Base-by-base conservation (phyloP, 129 eudicot genomes). In the Ambrosia artemisiifolia region DNA sequence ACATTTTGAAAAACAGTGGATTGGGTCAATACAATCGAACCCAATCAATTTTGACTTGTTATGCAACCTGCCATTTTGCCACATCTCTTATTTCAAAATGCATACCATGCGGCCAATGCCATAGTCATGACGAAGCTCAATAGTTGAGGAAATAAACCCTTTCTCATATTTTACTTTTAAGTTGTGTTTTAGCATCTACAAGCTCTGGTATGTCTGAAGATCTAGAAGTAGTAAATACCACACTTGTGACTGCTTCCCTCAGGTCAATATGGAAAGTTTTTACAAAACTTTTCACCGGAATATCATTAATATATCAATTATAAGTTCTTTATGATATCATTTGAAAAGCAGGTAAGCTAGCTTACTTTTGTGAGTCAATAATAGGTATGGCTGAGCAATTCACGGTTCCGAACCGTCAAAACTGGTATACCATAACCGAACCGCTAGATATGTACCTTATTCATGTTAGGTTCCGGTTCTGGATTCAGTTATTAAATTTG, bases 291-390 rank as follows among this genome's bases (percentile, higher is more conserved):
- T 56, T 56, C 18, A 57, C 49, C 74, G 64, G 9, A 33, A 56
- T 11, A 30, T 54, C 7, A 54, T 54, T 18, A 53, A 8, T 53
- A 55, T 54, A 54, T 34, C 67, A 11, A 57, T 11, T 71, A 11
- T 9, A 32, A 65, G 14, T 7, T 14, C 65, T 7, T 14, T 35
- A 53, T 55, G 40, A 35, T 14, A 73, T 28, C 33, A 38, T 73
- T 60, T 33, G 11, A 16, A 60, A 67, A 69, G 47, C n/a, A 51
- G 11, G 5, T 65, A 55, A 73, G 28, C 16, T 16, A 40, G 79
- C 96, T 40, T 88, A 94, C 98, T 94, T 90, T 49, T 90, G 98
- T 51, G 96, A 81, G 80, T 94, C 96, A 9, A 94, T 90, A 51
- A 94, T 86, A 18, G 98, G 89, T 84, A 94, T 0, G 28, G 28